Evolutionary conservation across 106 monocot genomes (phyloP).

Genomic region (Narthecium ossifragum): DNA sequence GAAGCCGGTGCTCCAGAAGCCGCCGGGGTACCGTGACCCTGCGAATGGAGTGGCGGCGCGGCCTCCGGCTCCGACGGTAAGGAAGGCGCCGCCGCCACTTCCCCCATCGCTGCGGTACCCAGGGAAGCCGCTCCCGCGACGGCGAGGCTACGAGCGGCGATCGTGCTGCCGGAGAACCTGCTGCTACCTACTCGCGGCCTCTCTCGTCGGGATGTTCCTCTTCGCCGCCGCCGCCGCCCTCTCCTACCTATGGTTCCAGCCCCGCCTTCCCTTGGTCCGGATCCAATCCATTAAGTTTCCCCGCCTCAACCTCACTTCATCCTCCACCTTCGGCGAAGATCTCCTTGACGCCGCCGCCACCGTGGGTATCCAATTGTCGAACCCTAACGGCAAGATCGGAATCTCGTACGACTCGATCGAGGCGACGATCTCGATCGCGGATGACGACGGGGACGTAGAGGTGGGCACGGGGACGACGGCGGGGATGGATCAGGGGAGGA

Average conservation of each 20-base stretch:
- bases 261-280: slow-evolving; percentile 42
- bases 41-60: not conserved
- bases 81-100: slow-evolving; percentile 24
- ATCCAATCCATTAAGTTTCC: slow-evolving; percentile 25
- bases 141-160: slow-evolving; percentile 12
- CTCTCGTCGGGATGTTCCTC: slow-evolving; percentile 25
- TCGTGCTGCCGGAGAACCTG: slow-evolving; percentile 25
- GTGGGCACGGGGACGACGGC: slow-evolving; percentile 25
- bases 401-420: slow-evolving; percentile 28
- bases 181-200: slow-evolving; percentile 28
- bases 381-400: slow-evolving; percentile 54
- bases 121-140: slow-evolving; percentile 13
- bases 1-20: slow-evolving; percentile 37
- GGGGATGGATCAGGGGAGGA: slow-evolving; percentile 31
- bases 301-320: slow-evolving; percentile 15
- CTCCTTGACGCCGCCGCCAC: slow-evolving; percentile 23
- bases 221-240: slow-evolving; percentile 33
- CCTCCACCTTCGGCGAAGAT: slow-evolving; percentile 30
- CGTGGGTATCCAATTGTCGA: slow-evolving; percentile 25
- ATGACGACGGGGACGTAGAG: slow-evolving; percentile 43
- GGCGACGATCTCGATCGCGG: slow-evolving; percentile 24
- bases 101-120: slow-evolving; percentile 38
- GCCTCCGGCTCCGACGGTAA: slow-evolving; percentile 1
- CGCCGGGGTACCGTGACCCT: slow-evolving; percentile 56
- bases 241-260: slow-evolving; percentile 59